Percentiles rank a stretch among this genome's conserved stretches.
These are phyloP conservation scores for Candida chauliodis DNA, from an alignment of 805 yeast genomes.

Conservation along the genomic window DNA sequence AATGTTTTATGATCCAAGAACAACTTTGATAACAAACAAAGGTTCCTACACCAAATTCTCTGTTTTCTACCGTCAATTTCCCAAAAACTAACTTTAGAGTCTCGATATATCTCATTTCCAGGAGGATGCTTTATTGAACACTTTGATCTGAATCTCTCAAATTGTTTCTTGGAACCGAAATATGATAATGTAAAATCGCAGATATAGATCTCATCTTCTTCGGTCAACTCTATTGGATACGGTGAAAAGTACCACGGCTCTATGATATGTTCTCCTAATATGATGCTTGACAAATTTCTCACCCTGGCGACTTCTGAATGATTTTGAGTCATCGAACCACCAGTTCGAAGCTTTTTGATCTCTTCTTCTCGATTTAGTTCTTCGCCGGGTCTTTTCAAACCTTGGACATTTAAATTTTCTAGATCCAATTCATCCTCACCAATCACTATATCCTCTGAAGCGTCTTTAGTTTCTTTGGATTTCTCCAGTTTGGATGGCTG, in stretches of 20 bases:
- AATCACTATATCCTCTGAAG: conserved; percentile 9
- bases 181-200: conserved; percentile 89
- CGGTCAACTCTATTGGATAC: conserved; percentile 91
- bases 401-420: conserved; percentile 83
- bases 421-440: conserved; percentile 74
- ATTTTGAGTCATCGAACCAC: conserved; percentile 96
- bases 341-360: conserved; percentile 82
- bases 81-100: conserved; percentile 87
- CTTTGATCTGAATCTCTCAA: conserved; percentile 85
- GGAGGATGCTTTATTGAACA: conserved; percentile 95
- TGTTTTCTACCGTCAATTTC: conserved; percentile 97
- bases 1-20: conserved; percentile 94
- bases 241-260: conserved; percentile 99
- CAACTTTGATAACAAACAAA: conserved; percentile 84
- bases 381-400: conserved; percentile 60
- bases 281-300: conserved; percentile 72
- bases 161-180: conserved; percentile 85
- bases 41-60: conserved; percentile 94
- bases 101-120: conserved; percentile 95
- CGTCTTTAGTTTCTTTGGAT: too few relatives aligned
- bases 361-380: conserved; percentile 86
- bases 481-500: conserved; percentile 2
- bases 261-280: conserved; percentile 85
- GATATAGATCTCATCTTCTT: conserved; percentile 82
- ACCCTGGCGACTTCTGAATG: conserved; percentile 86